Evolutionary conservation across 1,139 yeast species (phyloP).

Genomic region (Zygoascus hellenicus): DNA sequence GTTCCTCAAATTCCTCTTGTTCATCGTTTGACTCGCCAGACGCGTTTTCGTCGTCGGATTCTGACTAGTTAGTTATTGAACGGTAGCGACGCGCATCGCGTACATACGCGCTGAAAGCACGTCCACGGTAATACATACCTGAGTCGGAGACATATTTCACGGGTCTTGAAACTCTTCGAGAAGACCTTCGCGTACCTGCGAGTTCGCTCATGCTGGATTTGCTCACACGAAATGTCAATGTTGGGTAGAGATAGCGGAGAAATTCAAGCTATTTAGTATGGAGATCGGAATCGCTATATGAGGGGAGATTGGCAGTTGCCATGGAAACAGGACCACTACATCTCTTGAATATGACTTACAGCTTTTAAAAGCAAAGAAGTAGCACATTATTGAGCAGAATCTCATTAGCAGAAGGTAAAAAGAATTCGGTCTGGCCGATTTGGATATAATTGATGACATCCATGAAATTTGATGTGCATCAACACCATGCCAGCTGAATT

Average conservation of each 20-base stretch:
- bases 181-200: conserved; percentile 2
- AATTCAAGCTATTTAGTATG: background rate
- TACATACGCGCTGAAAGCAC: background rate
- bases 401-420: no score
- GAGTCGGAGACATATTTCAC: conserved; percentile 7
- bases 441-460: no score
- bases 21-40: background rate
- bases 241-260: background rate
- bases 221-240: background rate
- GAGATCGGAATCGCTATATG: background rate
- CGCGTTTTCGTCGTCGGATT: background rate
- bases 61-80: background rate
- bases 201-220: conserved; percentile 6
- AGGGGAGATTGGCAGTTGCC: no score
- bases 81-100: conserved; percentile 1
- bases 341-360: no score
- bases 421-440: no score
- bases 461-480: no score
- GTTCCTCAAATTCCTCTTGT: background rate
- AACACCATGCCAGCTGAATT: no score
- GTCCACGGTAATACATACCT: background rate
- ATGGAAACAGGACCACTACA: no score
- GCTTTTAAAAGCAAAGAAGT: no score
- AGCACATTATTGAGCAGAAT: no score
- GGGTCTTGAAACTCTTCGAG: conserved; percentile 2